Conservation (phyloP, 2,329 filamentous ascomycete species). For the Phialophora chinensis region DNA sequence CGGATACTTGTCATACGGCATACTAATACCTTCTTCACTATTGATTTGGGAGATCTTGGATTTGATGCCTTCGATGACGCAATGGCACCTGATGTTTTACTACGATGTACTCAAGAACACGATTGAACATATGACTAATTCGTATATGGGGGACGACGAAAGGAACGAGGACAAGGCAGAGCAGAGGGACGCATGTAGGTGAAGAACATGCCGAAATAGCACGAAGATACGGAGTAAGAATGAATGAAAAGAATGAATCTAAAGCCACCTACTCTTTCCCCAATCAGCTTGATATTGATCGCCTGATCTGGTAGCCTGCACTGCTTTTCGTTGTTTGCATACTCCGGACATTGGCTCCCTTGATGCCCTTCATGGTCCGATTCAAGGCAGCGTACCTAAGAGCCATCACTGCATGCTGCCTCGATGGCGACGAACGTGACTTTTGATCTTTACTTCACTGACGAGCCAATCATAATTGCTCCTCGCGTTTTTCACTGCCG, state of each 20-base stretch:
- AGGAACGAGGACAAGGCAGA: background rate
- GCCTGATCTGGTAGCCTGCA: background rate
- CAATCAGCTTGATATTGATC: background rate
- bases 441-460: background rate
- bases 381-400: background rate
- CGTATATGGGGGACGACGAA: background rate
- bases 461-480: background rate
- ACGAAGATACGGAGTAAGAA: background rate
- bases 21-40: background rate
- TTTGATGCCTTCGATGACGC: slow-evolving; percentile 1
- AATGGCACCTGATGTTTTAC: slow-evolving; percentile 4
- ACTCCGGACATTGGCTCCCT: background rate
- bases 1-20: background rate
- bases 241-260: background rate
- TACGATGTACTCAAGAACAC: slow-evolving; percentile 2
- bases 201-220: background rate
- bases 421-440: background rate
- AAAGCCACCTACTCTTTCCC: background rate
- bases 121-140: slow-evolving; percentile 1
- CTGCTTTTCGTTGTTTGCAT: background rate
- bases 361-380: background rate
- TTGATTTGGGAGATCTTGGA: background rate
- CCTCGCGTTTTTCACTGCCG: background rate
- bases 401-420: background rate
- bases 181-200: background rate